These are phyloP conservation scores for Dioszegia crocea DNA, from an alignment of 768 basidiomycete genomes.

Conservation along the genomic window DNA sequence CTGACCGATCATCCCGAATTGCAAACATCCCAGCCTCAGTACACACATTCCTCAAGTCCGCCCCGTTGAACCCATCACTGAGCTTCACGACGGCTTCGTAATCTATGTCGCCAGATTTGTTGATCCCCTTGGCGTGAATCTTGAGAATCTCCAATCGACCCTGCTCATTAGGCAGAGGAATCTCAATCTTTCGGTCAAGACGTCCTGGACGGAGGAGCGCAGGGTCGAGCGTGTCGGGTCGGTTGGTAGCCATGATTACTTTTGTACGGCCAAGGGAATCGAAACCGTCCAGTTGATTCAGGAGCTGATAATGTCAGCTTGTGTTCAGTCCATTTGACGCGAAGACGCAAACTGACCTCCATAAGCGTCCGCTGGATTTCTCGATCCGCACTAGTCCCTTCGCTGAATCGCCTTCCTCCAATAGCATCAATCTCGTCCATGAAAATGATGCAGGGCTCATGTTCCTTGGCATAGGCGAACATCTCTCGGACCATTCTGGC, in stretches of 20 bases:
- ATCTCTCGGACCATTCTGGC: conserved; percentile 95
- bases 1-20: conserved; percentile 85
- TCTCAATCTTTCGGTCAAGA: conserved; percentile 94
- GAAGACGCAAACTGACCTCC: conserved; percentile 60
- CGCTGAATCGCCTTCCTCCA: conserved; percentile 82
- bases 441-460: conserved; percentile 97
- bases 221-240: conserved; percentile 96
- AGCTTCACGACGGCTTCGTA: conserved; percentile 98
- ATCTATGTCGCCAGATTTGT: conserved; percentile 92
- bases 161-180: conserved; percentile 95
- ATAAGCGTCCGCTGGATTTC: conserved; percentile 98
- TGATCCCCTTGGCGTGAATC: conserved; percentile 89
- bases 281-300: conserved; percentile 99
- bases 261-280: conserved; percentile 93
- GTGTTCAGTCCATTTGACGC: background rate
- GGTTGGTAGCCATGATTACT: conserved; percentile 99
- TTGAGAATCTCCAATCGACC: conserved; percentile 94
- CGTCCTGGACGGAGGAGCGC: conserved; percentile 93
- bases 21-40: conserved; percentile 96
- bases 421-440: conserved; percentile 90
- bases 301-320: conserved; percentile 56
- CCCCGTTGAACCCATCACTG: conserved; percentile 85
- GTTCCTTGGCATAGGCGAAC: conserved; percentile 96
- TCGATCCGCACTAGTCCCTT: conserved; percentile 95
- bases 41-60: conserved; percentile 89